Conservation (phyloP, 1,139 yeast genomes). For the Candida sp. region DNA sequence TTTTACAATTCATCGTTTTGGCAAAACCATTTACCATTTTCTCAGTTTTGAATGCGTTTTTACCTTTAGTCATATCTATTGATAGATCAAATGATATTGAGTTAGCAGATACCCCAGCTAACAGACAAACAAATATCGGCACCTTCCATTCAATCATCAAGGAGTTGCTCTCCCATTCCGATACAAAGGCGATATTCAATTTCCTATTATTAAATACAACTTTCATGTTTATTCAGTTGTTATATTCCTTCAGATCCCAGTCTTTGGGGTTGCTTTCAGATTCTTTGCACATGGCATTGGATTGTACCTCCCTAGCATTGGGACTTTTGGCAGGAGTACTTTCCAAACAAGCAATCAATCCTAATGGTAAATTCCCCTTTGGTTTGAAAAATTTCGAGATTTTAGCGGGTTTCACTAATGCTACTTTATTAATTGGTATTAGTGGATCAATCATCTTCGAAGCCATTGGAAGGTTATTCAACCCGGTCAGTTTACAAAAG, state of each 20-base stretch:
- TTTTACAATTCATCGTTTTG: conserved; percentile 20
- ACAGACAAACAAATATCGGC: not conserved
- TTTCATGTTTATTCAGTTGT: conserved; percentile 90
- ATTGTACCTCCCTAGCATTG: conserved; percentile 83
- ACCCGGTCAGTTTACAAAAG: conserved; percentile 74
- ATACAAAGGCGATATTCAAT: conserved; percentile 85
- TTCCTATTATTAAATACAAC: conserved; percentile 81
- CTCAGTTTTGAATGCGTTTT: conserved; percentile 4
- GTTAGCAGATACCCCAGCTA: not conserved
- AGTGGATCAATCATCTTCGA: conserved; percentile 86
- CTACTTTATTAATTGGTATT: conserved; percentile 81
- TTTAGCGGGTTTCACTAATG: conserved; percentile 93
- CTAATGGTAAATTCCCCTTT: conserved; percentile 76
- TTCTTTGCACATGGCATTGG: conserved; percentile 93
- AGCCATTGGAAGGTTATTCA: conserved; percentile 74
- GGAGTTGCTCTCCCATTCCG: conserved; percentile 57
- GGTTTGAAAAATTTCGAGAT: conserved; percentile 86
- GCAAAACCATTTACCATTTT: conserved; percentile 5
- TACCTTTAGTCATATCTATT: conserved; percentile 7
- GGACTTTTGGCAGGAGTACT: conserved; percentile 84
- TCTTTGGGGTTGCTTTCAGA: conserved; percentile 91
- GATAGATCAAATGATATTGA: conserved; percentile 3
- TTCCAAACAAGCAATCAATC: conserved; percentile 42
- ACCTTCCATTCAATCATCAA: conserved; percentile 15
- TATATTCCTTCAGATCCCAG: conserved; percentile 89